A percentile compares a stretch with the other conserved stretches of the same genome.
Evolutionary conservation across 176 grass and related monocot genomes (phyloP).

Genomic region (Areca catechu): DNA sequence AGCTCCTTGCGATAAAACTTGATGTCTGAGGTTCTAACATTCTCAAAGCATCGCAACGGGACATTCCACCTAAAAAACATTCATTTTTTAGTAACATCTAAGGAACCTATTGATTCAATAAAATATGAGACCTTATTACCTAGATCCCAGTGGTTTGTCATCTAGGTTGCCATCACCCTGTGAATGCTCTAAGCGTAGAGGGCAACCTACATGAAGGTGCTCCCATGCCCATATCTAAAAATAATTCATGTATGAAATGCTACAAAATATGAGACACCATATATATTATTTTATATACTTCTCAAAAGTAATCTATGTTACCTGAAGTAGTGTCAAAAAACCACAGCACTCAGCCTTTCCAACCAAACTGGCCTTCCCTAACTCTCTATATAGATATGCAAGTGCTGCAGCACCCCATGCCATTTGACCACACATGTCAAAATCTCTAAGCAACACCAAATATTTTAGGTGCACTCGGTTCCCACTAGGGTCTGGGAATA

Average conservation of each 20-base stretch:
- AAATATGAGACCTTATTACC: constrained; percentile 15
- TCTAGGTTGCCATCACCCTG: constrained; percentile 9
- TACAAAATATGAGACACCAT: not conserved
- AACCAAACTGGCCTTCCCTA: constrained; percentile 44
- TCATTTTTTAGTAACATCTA: not conserved
- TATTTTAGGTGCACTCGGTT: constrained; percentile 37
- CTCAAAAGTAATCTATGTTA: not conserved
- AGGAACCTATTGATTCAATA: not conserved
- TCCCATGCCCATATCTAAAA: constrained; percentile 46
- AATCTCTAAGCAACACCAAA: constrained; percentile 35
- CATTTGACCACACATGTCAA: constrained; percentile 37
- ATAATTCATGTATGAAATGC: not conserved
- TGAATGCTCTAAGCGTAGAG: constrained; percentile 24
- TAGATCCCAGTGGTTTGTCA: constrained; percentile 44
- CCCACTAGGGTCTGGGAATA: constrained; percentile 47
- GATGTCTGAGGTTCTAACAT: constrained; percentile 27
- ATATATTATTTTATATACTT: not conserved
- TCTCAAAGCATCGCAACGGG: constrained; percentile 33
- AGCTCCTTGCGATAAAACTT: constrained; percentile 37
- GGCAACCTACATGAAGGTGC: constrained; percentile 35
- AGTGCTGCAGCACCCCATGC: constrained; percentile 43
- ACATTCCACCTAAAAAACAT: constrained; percentile 33
- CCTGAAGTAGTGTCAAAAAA: constrained; percentile 46
- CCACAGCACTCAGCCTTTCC: constrained; percentile 38
- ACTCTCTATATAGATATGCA: constrained; percentile 43